Percentiles rank a stretch among this genome's conserved stretches.
phyloP scores from a whole-genome alignment of 1,139 yeast species.

The Trichomonascaceae sp. region DNA sequence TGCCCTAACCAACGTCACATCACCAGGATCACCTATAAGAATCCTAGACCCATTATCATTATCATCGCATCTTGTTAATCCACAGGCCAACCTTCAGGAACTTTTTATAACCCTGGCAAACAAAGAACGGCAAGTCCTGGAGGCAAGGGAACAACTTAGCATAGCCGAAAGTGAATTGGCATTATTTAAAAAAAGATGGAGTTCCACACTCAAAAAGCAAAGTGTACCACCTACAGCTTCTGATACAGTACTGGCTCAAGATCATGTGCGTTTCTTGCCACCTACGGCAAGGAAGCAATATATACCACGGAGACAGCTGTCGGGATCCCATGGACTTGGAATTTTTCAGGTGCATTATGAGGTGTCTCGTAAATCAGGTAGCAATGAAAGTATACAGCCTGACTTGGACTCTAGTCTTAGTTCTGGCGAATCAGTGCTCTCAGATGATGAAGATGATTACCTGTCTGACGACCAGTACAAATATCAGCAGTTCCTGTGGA shows the following conservation, averaged over 20 bases:
- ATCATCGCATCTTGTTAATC: constrained; percentile 22
- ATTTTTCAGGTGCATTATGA: constrained; percentile 5
- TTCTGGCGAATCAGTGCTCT: background rate
- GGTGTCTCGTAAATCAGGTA: background rate
- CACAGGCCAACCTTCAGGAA: constrained; percentile 29
- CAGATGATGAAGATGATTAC: background rate
- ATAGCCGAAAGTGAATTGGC: constrained; percentile 27
- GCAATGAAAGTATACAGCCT: background rate
- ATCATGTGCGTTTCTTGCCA: background rate
- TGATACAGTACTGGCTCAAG: background rate
- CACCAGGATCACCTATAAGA: constrained; percentile 5
- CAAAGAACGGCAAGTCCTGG: constrained; percentile 34
- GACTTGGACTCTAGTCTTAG: background rate
- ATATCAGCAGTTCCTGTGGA: background rate
- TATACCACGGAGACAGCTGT: background rate
- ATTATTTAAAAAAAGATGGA: constrained; percentile 23
- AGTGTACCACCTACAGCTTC: background rate
- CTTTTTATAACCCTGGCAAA: constrained; percentile 31
- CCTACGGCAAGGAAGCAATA: background rate
- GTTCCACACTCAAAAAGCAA: constrained; percentile 17
- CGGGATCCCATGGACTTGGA: constrained; percentile 4
- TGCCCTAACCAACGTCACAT: constrained; percentile 8
- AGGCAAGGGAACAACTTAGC: constrained; percentile 29
- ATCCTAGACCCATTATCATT: constrained; percentile 1
- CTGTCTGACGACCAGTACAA: background rate